Percentiles rank a stretch among this genome's conserved stretches.
Evolutionary conservation across 345 rosid species (phyloP).

Genomic region (Aquilaria malaccensis): DNA sequence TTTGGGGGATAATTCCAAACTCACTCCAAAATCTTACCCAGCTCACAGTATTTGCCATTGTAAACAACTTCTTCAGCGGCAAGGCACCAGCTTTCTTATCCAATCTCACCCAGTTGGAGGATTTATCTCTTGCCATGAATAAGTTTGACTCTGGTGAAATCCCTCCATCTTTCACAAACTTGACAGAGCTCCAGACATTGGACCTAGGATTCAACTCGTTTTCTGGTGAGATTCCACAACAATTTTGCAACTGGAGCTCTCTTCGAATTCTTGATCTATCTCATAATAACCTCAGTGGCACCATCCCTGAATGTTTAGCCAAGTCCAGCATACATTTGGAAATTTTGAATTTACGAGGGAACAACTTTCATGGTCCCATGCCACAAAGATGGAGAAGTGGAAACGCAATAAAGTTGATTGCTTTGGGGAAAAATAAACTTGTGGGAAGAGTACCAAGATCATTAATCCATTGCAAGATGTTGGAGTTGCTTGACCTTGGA

Average conservation of each 20-base stretch:
- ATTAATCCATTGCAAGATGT: not conserved
- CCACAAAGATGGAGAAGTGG: constrained; percentile 4
- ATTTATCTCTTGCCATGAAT: not conserved
- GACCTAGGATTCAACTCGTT: not conserved
- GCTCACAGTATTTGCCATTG: not conserved
- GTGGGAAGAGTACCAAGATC: constrained; percentile 9
- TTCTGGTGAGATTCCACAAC: not conserved
- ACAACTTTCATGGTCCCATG: constrained; percentile 16
- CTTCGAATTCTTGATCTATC: constrained; percentile 3
- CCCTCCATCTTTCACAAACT: not conserved
- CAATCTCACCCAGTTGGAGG: not conserved
- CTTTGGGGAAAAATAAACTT: constrained; percentile 11
- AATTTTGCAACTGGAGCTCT: constrained; percentile 9
- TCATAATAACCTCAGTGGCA: constrained; percentile 11
- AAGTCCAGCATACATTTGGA: constrained; percentile 6
- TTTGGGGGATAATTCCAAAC: not conserved
- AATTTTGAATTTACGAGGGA: constrained; percentile 7
- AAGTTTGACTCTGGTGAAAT: not conserved
- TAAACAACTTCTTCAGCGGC: not conserved
- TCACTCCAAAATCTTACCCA: not conserved
- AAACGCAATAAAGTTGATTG: constrained; percentile 7
- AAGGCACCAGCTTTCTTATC: not conserved
- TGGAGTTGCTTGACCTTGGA: constrained; percentile 2
- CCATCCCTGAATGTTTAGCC: constrained; percentile 17
- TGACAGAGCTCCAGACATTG: not conserved